phyloP scores from a whole-genome alignment of 164 flowering plant species.

The Echeveria elegans region DNA sequence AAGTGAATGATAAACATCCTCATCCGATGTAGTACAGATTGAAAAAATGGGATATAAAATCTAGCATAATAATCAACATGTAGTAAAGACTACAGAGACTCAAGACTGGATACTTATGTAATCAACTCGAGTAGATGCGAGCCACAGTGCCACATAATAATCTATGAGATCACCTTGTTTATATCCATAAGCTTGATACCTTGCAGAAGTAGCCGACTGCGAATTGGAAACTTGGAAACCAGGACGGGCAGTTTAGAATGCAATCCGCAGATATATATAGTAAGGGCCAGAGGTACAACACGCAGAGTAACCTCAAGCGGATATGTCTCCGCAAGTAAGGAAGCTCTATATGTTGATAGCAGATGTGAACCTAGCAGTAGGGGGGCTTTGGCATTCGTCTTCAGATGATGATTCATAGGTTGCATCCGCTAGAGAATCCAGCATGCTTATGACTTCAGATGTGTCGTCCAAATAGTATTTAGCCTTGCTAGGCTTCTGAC shows the following conservation, averaged over 20 bases:
- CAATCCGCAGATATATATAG: background rate
- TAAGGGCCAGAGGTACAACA: background rate
- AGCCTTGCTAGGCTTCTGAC: no score
- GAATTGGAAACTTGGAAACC: background rate
- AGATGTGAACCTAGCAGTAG: background rate
- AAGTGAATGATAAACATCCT: no score
- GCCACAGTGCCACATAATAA: background rate
- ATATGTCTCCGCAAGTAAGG: background rate
- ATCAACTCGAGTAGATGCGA: background rate
- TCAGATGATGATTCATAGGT: constrained; percentile 17
- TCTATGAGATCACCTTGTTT: background rate
- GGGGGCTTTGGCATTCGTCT: constrained; percentile 11
- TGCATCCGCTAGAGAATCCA: constrained; percentile 40
- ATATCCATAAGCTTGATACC: no score
- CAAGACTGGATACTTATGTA: background rate
- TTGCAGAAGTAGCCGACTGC: background rate
- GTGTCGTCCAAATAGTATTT: no score
- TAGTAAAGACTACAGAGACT: background rate
- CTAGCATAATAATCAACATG: background rate
- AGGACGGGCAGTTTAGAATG: background rate
- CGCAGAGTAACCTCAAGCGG: background rate
- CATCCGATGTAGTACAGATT: no score
- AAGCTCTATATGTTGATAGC: background rate
- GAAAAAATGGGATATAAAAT: no score
- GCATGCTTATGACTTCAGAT: no score